Conservation (phyloP, 2,329 filamentous ascomycete genomes). For the Fusarium torreyae region DNA sequence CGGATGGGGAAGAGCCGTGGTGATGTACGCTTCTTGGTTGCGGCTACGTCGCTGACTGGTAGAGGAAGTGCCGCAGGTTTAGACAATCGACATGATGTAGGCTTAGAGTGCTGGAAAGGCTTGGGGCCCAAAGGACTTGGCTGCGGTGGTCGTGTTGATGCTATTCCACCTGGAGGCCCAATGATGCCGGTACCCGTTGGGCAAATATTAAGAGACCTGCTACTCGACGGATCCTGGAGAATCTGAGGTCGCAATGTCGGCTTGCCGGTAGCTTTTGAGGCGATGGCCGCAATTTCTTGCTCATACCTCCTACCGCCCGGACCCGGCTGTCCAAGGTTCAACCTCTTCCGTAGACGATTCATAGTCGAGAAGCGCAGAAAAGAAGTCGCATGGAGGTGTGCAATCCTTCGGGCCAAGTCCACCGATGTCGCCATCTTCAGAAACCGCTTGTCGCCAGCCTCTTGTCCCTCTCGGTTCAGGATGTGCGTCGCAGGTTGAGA, state of each 20-base stretch:
- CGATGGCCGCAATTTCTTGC: slow-evolving; percentile 42
- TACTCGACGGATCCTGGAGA: slow-evolving; percentile 41
- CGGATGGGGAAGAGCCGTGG: slow-evolving; percentile 52
- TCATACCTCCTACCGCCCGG: slow-evolving; percentile 52
- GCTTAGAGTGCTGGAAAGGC: slow-evolving; percentile 34
- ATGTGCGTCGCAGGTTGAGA: slow-evolving; percentile 80
- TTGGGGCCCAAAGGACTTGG: slow-evolving; percentile 13
- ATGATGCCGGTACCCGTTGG: slow-evolving; percentile 24
- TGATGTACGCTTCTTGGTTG: slow-evolving; percentile 50
- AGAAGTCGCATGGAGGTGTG: slow-evolving; percentile 64
- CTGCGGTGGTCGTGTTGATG: slow-evolving; percentile 24
- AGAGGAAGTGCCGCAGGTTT: slow-evolving; percentile 51
- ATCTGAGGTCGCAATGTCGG: slow-evolving; percentile 45
- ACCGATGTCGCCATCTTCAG: slow-evolving; percentile 63
- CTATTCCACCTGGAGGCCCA: slow-evolving; percentile 18
- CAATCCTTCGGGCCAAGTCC: slow-evolving; percentile 56
- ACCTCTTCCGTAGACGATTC: slow-evolving; percentile 69
- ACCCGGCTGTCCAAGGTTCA: slow-evolving; percentile 53
- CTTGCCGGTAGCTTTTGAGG: slow-evolving; percentile 39
- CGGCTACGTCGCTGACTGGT: slow-evolving; percentile 47
- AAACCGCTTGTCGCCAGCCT: slow-evolving; percentile 63
- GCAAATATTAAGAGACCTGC: slow-evolving; percentile 37
- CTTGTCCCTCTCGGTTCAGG: slow-evolving; percentile 69
- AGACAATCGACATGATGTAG: slow-evolving; percentile 48
- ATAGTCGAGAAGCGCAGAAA: slow-evolving; percentile 76